Evolutionary conservation across 805 yeast species (phyloP).

Genomic region (Kluyveromyces nonfermentans): DNA sequence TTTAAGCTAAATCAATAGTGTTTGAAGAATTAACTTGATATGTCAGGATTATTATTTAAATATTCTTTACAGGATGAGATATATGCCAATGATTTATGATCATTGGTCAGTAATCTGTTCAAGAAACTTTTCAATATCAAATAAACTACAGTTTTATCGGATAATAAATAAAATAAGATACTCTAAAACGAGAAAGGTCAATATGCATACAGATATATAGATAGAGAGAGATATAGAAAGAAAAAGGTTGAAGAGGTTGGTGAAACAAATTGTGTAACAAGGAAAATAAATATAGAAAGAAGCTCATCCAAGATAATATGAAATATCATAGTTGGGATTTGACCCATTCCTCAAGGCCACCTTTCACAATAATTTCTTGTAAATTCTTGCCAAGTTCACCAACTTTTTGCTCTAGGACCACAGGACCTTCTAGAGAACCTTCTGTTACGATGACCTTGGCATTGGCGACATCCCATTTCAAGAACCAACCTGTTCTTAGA

Average conservation of each 20-base stretch:
- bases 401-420: constrained; percentile 73
- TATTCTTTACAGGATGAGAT: too few species aligned
- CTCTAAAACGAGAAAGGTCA: not conserved
- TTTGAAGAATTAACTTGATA: not conserved
- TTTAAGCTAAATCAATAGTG: not conserved
- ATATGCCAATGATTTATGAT: too few species aligned
- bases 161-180: too few species aligned
- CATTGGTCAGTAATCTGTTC: too few species aligned
- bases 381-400: constrained; percentile 93
- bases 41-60: too few species aligned
- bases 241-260: too few species aligned
- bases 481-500: constrained; percentile 87
- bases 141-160: not conserved
- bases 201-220: not conserved
- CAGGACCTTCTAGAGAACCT: constrained; percentile 36
- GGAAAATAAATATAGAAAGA: too few species aligned
- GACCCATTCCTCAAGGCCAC: constrained; percentile 99
- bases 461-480: constrained; percentile 86
- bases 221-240: too few species aligned
- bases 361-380: constrained; percentile 94
- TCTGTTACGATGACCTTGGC: constrained; percentile 76
- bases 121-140: not conserved
- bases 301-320: not conserved
- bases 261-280: too few species aligned
- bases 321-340: constrained; percentile 45